A percentile compares a stretch with the other conserved stretches of the same genome.
Evolutionary conservation across 2,329 filamentous ascomycete genomes (phyloP).

Genomic region (Colletotrichum chlorophyti): DNA sequence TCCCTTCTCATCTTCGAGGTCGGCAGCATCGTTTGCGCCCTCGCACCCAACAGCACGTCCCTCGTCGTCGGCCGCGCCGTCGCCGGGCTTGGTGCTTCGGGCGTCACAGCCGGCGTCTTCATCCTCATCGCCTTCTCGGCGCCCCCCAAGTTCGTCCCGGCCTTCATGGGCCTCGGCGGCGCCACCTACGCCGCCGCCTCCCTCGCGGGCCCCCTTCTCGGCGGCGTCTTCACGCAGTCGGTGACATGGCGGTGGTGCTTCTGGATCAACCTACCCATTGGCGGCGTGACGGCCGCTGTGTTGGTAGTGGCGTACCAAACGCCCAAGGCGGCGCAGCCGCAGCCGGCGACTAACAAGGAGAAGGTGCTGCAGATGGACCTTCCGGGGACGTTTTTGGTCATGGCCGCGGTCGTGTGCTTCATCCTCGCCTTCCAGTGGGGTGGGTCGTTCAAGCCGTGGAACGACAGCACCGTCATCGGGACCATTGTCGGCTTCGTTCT

Average conservation of each 20-base stretch:
- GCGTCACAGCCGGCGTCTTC: constrained; percentile 41
- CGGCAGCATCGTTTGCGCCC: constrained; percentile 13
- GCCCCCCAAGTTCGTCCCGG: constrained; percentile 35
- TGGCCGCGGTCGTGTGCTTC: constrained; percentile 50
- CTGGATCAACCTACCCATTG: constrained; percentile 33
- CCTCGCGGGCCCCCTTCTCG: constrained; percentile 40
- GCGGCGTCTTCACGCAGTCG: constrained; percentile 42
- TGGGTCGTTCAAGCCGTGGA: constrained; percentile 51
- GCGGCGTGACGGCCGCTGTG: constrained; percentile 36
- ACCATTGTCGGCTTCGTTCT: constrained; percentile 36
- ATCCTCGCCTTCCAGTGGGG: constrained; percentile 56
- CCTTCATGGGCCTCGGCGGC: constrained; percentile 40
- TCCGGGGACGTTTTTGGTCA: constrained; percentile 50
- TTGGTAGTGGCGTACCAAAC: constrained; percentile 32
- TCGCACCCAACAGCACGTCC: neutral
- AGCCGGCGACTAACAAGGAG: constrained; percentile 30
- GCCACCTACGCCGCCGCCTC: constrained; percentile 41
- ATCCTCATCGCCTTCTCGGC: constrained; percentile 40
- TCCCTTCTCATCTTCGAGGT: constrained; percentile 13
- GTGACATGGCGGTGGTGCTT: constrained; percentile 30
- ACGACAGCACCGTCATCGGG: constrained; percentile 49
- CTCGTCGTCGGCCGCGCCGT: constrained; percentile 18
- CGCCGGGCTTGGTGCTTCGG: constrained; percentile 8
- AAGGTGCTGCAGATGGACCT: constrained; percentile 40
- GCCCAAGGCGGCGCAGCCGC: constrained; percentile 28